phyloP scores from a whole-genome alignment of 306 rosid genomes.

The Acacia confusa region DNA sequence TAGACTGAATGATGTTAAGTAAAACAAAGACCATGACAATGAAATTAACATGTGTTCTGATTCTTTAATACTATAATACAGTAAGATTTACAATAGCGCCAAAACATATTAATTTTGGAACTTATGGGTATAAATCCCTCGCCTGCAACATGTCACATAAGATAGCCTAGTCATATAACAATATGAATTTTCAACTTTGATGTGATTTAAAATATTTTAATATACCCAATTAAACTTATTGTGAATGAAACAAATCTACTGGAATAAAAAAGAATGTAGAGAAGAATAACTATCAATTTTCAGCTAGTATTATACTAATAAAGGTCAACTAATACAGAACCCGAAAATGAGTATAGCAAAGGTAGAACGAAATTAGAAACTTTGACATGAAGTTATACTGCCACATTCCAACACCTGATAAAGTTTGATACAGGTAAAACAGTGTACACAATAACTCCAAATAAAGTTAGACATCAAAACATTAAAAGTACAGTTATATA shows the following conservation, averaged over 20 bases:
- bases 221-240: not conserved
- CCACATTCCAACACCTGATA: slow-evolving; percentile 5
- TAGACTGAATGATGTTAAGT: not conserved
- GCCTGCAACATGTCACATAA: not conserved
- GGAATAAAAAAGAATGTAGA: not conserved
- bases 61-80: not conserved
- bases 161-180: not conserved
- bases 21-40: not conserved
- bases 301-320: not conserved
- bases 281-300: not conserved
- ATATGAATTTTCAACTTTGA: not conserved
- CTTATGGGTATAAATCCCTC: not conserved
- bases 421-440: not conserved
- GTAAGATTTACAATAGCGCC: not conserved
- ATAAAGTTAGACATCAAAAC: not conserved
- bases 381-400: not conserved
- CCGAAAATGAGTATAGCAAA: not conserved
- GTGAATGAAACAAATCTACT: slow-evolving; percentile 7
- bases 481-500: not conserved
- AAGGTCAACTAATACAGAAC: not conserved
- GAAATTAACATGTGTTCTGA: not conserved
- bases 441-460: not conserved
- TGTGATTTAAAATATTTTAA: not conserved
- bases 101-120: not conserved
- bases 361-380: not conserved